Conservation (phyloP, 2,329 filamentous ascomycete species). For the Fusarium zealandicum region DNA sequence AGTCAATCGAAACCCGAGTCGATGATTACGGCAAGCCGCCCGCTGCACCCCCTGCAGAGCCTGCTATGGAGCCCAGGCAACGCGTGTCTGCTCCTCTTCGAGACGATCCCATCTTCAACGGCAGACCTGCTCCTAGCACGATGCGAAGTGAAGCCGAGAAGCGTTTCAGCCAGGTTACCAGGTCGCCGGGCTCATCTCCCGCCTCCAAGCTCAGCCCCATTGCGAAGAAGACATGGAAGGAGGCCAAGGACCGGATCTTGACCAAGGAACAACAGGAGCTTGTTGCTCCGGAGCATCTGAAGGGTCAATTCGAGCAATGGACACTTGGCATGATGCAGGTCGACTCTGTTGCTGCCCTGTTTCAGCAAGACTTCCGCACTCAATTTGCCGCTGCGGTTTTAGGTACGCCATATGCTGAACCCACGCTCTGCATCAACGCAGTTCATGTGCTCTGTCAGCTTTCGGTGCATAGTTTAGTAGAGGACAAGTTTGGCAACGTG, state of each 20-base stretch:
- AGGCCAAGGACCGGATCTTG: conserved; percentile 57
- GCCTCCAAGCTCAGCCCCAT: conserved; percentile 58
- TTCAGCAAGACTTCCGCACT: conserved; percentile 73
- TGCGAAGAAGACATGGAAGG: conserved; percentile 58
- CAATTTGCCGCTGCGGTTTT: conserved; percentile 73
- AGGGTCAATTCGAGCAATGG: conserved; percentile 56
- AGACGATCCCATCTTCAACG: conserved; percentile 56
- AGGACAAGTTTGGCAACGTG: conserved; percentile 88
- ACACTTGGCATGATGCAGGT: conserved; percentile 55
- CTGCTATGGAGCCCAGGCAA: conserved; percentile 43
- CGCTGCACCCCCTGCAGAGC: conserved; percentile 44
- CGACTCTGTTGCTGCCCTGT: conserved; percentile 68
- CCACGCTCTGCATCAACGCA: conserved; percentile 73
- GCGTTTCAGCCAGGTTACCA: conserved; percentile 52
- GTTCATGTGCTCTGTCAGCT: conserved; percentile 74
- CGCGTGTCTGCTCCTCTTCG: conserved; percentile 51
- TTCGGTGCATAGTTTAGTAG: conserved; percentile 74
- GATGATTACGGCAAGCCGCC: conserved; percentile 63
- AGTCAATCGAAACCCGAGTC: conserved; percentile 71
- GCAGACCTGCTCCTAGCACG: conserved; percentile 46
- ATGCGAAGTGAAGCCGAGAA: conserved; percentile 56
- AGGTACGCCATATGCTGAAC: conserved; percentile 75
- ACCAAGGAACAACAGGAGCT: conserved; percentile 63
- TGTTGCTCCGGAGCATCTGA: conserved; percentile 57
- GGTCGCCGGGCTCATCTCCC: conserved; percentile 57